Conservation (phyloP, 2,329 filamentous ascomycete genomes). For the Alternaria arbusti region DNA sequence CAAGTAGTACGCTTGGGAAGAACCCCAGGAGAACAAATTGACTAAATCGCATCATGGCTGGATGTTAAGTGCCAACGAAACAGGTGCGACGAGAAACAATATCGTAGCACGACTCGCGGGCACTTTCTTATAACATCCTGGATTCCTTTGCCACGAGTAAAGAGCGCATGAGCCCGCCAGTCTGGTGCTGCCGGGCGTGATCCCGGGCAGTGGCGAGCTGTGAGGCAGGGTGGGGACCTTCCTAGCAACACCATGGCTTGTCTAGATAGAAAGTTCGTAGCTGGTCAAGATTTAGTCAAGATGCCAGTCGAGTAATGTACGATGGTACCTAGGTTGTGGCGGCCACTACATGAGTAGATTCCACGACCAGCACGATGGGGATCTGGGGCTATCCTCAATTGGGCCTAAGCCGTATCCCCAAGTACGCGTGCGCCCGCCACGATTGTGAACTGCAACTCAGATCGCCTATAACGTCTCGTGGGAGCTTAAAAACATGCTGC, state of each 20-base stretch:
- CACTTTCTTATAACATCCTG: not conserved
- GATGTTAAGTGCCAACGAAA: not conserved
- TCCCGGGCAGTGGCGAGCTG: not conserved
- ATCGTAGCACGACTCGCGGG: not conserved
- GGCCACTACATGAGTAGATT: not conserved
- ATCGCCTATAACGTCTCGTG: not conserved
- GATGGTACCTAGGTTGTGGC: not conserved
- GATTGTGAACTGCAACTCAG: not conserved
- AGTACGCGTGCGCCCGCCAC: not conserved
- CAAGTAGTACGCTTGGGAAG: not conserved
- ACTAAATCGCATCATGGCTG: not conserved
- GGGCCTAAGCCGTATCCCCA: not conserved
- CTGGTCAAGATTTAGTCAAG: not conserved
- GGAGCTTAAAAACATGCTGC: not conserved
- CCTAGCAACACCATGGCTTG: not conserved
- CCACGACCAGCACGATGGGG: not conserved
- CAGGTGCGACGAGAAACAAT: not conserved
- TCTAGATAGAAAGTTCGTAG: not conserved
- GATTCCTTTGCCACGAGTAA: not conserved
- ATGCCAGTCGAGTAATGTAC: not conserved
- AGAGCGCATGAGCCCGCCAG: not conserved
- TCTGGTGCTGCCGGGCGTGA: not conserved
- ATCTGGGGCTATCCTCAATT: not conserved
- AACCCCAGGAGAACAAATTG: not conserved
- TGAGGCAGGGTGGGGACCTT: not conserved